Conservation (phyloP, 192 early-diverging fungal species). For the Linnemannia exigua region DNA sequence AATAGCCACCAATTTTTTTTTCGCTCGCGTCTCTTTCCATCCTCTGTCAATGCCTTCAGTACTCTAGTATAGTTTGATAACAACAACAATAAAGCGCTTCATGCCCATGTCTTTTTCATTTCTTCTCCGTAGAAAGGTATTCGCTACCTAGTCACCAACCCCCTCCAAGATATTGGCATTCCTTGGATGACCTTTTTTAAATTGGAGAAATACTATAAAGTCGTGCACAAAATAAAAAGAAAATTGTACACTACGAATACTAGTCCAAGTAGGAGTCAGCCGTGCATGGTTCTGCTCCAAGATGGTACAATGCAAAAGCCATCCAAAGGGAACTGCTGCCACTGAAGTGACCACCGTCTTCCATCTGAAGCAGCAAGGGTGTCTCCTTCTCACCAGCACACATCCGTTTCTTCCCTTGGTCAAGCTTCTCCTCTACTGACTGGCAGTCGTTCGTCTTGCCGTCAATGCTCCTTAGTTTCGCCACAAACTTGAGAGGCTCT, state of each 20-base stretch:
- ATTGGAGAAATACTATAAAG: too few relatives aligned
- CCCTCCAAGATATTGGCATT: too few relatives aligned
- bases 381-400: conserved; percentile 42
- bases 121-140: too few relatives aligned
- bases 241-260: background rate
- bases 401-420: conserved; percentile 15
- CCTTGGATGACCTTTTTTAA: too few relatives aligned
- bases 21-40: too few relatives aligned
- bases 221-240: background rate
- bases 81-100: too few relatives aligned
- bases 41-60: too few relatives aligned
- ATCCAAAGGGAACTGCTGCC: conserved; percentile 44
- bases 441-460: conserved; percentile 55
- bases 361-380: conserved; percentile 40
- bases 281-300: conserved; percentile 20
- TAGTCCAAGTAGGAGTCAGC: background rate
- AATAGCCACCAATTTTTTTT: too few relatives aligned
- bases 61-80: too few relatives aligned
- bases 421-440: background rate
- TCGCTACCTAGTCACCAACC: too few relatives aligned
- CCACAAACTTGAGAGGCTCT: conserved; percentile 52
- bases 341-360: conserved; percentile 49
- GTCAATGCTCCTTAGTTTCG: conserved; percentile 47
- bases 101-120: too few relatives aligned
- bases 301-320: conserved; percentile 48